phyloP scores from a whole-genome alignment of 2,329 filamentous ascomycete genomes.

The Apiospora hydei region DNA sequence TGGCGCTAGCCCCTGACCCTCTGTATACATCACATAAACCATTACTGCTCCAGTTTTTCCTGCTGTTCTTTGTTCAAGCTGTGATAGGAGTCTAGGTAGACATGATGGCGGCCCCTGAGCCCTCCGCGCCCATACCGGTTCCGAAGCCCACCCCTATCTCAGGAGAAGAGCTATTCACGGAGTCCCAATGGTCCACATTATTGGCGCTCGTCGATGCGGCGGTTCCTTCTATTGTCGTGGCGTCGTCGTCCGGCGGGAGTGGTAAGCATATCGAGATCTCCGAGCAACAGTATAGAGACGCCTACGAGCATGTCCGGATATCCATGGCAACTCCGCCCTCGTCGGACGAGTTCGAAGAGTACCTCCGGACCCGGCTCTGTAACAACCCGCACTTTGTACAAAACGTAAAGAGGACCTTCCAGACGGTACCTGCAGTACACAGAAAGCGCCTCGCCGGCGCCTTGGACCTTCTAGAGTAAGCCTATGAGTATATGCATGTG shows the following conservation, averaged over 20 bases:
- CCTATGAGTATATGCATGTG: neutral
- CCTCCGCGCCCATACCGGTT: slow-evolving; percentile 31
- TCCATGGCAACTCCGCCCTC: slow-evolving; percentile 48
- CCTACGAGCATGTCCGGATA: slow-evolving; percentile 48
- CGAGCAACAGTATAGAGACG: slow-evolving; percentile 56
- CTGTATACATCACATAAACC: neutral
- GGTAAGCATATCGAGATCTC: slow-evolving; percentile 53
- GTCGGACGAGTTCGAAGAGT: slow-evolving; percentile 55
- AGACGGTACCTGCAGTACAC: slow-evolving; percentile 41
- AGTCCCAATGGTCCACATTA: slow-evolving; percentile 61
- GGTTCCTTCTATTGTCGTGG: slow-evolving; percentile 63
- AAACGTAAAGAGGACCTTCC: slow-evolving; percentile 53
- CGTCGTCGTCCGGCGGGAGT: slow-evolving; percentile 47
- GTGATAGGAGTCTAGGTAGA: neutral
- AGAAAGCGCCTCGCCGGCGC: slow-evolving; percentile 48
- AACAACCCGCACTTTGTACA: slow-evolving; percentile 61
- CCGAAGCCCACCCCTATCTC: slow-evolving; percentile 34
- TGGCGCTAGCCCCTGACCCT: neutral
- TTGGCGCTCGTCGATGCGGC: slow-evolving; percentile 64
- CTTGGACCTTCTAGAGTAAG: slow-evolving; percentile 51
- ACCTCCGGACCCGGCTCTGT: slow-evolving; percentile 56
- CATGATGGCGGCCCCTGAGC: slow-evolving; percentile 32
- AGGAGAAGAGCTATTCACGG: slow-evolving; percentile 35
- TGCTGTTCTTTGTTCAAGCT: neutral
- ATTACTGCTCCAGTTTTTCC: neutral